Conservation (phyloP, 139 green algal species). For the Mesotaenium endlicherianum region DNA sequence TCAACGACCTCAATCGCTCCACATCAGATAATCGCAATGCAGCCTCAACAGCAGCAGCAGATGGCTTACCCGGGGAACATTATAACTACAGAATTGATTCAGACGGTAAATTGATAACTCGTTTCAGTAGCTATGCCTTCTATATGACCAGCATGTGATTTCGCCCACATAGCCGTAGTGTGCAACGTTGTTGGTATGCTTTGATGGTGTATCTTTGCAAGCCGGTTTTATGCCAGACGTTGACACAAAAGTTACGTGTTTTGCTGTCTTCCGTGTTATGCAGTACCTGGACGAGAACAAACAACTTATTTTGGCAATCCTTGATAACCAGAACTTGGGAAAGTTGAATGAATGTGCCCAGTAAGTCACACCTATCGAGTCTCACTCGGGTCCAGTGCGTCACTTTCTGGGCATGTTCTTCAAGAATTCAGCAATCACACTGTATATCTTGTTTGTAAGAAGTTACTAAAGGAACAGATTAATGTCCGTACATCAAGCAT, state of each 20-base stretch:
- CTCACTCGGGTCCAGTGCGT: neutral
- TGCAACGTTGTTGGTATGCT: neutral
- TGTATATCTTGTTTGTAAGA: neutral
- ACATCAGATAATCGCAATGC: too few species aligned
- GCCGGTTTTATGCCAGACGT: neutral
- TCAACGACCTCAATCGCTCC: too few species aligned
- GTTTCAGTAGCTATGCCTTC: constrained; percentile 2
- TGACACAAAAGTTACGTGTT: neutral
- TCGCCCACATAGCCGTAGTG: neutral
- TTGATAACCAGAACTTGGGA: constrained; percentile 62
- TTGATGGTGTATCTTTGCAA: neutral
- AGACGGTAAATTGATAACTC: constrained; percentile 6
- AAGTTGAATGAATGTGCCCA: constrained; percentile 59
- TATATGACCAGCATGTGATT: neutral
- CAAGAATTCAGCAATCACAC: neutral
- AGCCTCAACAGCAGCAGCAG: neutral
- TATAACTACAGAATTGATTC: constrained; percentile 38
- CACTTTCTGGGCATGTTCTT: neutral
- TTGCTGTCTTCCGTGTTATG: neutral
- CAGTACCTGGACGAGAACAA: constrained; percentile 64
- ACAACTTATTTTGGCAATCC: constrained; percentile 59
- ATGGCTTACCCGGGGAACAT: neutral
- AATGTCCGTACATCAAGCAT: neutral
- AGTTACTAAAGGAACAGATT: neutral
- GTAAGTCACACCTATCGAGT: constrained; percentile 10